Conservation (phyloP, 2,329 filamentous ascomycete species). For the Helminthosporium solani region DNA sequence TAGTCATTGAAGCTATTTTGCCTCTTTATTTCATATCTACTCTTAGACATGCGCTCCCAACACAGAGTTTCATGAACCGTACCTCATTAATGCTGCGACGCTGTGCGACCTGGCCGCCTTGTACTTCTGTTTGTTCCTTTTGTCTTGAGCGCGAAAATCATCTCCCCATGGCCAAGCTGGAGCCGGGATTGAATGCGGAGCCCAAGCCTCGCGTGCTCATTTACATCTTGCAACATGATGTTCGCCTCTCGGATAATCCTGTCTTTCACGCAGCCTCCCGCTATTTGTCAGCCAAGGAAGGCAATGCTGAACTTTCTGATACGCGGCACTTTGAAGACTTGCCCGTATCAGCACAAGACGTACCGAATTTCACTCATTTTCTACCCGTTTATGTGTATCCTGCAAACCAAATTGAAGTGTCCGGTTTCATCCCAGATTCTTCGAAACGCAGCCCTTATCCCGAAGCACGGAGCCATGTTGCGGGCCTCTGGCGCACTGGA, state of each 20-base stretch:
- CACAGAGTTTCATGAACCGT: constrained; percentile 5
- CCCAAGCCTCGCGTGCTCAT: constrained; percentile 56
- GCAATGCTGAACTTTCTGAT: constrained; percentile 11
- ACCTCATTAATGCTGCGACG: constrained; percentile 34
- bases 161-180: constrained; percentile 22
- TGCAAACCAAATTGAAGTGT: constrained; percentile 71
- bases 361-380: constrained; percentile 53
- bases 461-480: constrained; percentile 65
- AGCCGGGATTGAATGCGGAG: constrained; percentile 16
- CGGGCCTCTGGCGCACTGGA: constrained; percentile 71
- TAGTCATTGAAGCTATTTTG: constrained; percentile 10
- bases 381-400: constrained; percentile 68
- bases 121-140: constrained; percentile 28
- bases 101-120: constrained; percentile 33
- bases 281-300: constrained; percentile 18
- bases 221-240: constrained; percentile 71
- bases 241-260: constrained; percentile 73
- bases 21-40: neutral
- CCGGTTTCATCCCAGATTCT: constrained; percentile 63
- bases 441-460: constrained; percentile 60
- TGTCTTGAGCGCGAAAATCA: constrained; percentile 20
- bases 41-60: neutral
- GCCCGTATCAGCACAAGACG: constrained; percentile 22
- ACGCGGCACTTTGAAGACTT: constrained; percentile 42
- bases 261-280: constrained; percentile 60